Evolutionary conservation across 805 yeast species (phyloP), one percentile per base, ranked within the genome.

Genomic region (Candida maris): DNA sequence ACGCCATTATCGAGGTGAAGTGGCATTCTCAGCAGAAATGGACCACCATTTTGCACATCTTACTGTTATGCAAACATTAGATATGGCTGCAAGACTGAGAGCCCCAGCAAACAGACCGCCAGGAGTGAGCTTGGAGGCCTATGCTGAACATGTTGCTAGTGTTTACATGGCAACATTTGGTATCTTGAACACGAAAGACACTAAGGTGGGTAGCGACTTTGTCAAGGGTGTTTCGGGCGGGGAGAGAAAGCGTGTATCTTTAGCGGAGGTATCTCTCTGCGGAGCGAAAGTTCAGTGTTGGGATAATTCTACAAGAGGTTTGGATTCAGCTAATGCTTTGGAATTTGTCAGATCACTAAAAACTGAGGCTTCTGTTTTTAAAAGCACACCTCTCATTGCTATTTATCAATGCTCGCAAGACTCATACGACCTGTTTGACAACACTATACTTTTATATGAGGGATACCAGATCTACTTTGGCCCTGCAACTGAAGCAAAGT

Each of bases 291-390:
- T 75, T 22, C 76, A 73, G 49, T 71, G 77, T 57, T 75, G 79
- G 79, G 80, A 79, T 65, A 79, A 79, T 54, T 72, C 82, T 7
- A 79, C 84, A 19, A 73, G 85, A 65, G 85, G 85, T 54, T 70
- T 79, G 45, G 85, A 79, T 62, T 64, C 84, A 10, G 81, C 84
- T 14, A 77, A 82, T 30, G 85, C 85, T 22, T 63, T 75, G 50
- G 81, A 77, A 52, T 77, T 79, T 47, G 67, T 74, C 35, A 63
- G 70, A 46, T 76, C 79, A 20, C 64, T 79, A 45, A 75, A 72
- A 52, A 63, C 75, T 2, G 65, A 76, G 3, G 75, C 83, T 12
- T 49, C 59, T 13, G 46, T 72, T 12, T 48, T 64, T 41, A 67
- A 67, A 16, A 63, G 68, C 9, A 71, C 77, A 4, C 73, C 77